phyloP scores from a whole-genome alignment of 1,139 yeast genomes.

The Pneumocystis canis region DNA sequence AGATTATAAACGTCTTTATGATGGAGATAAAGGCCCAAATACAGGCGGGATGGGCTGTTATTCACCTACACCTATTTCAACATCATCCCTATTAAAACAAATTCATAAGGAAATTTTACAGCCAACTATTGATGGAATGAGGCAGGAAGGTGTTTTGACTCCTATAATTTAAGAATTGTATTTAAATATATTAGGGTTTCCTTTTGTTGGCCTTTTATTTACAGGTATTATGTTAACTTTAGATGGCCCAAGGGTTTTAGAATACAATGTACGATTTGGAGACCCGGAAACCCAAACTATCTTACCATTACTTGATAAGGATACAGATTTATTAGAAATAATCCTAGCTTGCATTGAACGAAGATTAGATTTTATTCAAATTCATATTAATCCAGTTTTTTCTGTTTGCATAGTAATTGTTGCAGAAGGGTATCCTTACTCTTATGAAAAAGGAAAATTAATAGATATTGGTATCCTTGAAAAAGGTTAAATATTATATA shows the following conservation, averaged over 20 bases:
- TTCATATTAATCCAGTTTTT: constrained; percentile 46
- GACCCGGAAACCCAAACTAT: constrained; percentile 99
- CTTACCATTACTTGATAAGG: constrained; percentile 64
- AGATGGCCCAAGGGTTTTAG: constrained; percentile 81
- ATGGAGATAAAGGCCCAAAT: constrained; percentile 85
- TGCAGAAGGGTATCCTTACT: constrained; percentile 93
- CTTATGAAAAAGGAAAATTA: constrained; percentile 72
- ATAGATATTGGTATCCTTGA: constrained; percentile 41
- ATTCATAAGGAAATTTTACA: constrained; percentile 62
- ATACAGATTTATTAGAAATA: constrained; percentile 82
- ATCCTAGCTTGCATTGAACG: constrained; percentile 91
- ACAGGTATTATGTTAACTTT: constrained; percentile 91
- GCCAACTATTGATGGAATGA: constrained; percentile 94
- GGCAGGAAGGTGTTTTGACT: constrained; percentile 44
- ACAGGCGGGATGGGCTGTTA: constrained; percentile 99
- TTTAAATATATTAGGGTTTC: constrained; percentile 33
- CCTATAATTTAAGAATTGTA: background rate
- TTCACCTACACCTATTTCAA: constrained; percentile 91
- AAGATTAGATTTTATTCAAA: constrained; percentile 70
- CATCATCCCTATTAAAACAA: constrained; percentile 49
- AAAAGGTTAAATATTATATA: constrained; percentile 23
- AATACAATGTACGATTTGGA: constrained; percentile 94
- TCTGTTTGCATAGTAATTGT: constrained; percentile 91
- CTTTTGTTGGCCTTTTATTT: constrained; percentile 89
- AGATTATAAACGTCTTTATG: constrained; percentile 91